Base-by-base conservation (phyloP, 495 filamentous ascomycete genomes). In the Neurospora sp. region DNA sequence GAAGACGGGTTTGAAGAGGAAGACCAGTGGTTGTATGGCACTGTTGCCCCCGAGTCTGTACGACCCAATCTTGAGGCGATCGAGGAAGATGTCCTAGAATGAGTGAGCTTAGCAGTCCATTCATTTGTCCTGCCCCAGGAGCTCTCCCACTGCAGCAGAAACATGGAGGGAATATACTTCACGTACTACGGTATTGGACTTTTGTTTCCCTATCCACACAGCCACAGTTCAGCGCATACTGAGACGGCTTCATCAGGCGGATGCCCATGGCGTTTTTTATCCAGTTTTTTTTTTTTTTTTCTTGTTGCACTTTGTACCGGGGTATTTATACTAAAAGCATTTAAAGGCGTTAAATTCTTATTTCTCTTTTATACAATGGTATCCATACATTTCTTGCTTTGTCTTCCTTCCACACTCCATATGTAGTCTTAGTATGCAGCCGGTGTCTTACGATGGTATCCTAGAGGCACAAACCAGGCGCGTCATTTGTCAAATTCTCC, bases 21-120 rank as follows among this genome's bases (percentile, higher is more conserved):
- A 45, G 87, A 87, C 69, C 84, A 88, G 71, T 89, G 87, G 87
- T 80, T 79, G 74, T 86, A 84, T 74, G 86, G 81, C 68, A 84
- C 77, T 70, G 73, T 71, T 31, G 82, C 79, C 35, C 83, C 77
- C 59, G 83, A 81, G 53, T 86, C 81, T 20, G 81, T 81, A 22
- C 80, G 80, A 37, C 84, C 84, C 20, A 84, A 83, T 16, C 76
- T 83, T 35, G 83, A 84, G 42, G 83, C 84, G 7, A 84, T 85
- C 48, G 83, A 83, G 41, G 84, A 86, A 70, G 84, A 86, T 65
- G 75, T 79, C 12, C 74, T 83, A 65, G 83, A 85, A 72, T 76
- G 48, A 72, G n/a, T 35, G 31, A 65, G 14, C 22, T 65, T 65
- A 37, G 53, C 53, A 65, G 53, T 37, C 14, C 53, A 65, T 37